Base-by-base conservation (phyloP, 2,329 filamentous ascomycete genomes). In the Curvularia sp. region DNA sequence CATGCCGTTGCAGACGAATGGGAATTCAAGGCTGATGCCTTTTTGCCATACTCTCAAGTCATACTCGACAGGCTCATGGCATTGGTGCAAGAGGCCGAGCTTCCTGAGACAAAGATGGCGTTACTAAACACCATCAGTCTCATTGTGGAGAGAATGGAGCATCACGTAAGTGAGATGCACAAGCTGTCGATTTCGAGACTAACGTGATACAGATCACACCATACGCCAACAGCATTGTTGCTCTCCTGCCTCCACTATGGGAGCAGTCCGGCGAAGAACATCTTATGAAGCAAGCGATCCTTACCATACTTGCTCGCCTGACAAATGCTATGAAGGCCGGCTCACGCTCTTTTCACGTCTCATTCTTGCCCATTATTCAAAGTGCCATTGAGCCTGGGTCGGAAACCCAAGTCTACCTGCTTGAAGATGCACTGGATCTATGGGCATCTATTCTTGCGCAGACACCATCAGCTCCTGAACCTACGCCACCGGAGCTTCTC, bases 261-360 rank as follows among this genome's bases (percentile, higher is more conserved):
- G 88, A 91, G 59, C 86, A 89, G 50, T 92, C 91, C 2, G 92
- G 89, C 0, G 90, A 96, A 59, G 91, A 95, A 70, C 92, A 93
- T 77, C 86, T 98, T 76, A 90, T 97, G 82, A 98, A 98, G 77
- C 93, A 97, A 77, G 88, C 92, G 1, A 93, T 98, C 51, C 84
- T 98, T 56, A 91, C 90, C 2, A 89, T 98, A 38, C 87, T 98
- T 50, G 84, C 91, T 1, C 89, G 92, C 2, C 82, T 99, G 13
- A 91, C 96, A n/a, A 88, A 88, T 72, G 90, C 93, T 1, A 91
- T 98, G 86, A 92, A 90, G 58, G 83, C 86, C 12, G 85, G 89
- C 9, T 95, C 92, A 4, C 84, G 89, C 60, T 84, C 88, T 18
- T 97, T 96, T 67, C 92, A 97, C 63, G 78, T 83, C 15, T 82